Conservation (phyloP, 2,329 filamentous ascomycete species). For the Polychaeton citri region DNA sequence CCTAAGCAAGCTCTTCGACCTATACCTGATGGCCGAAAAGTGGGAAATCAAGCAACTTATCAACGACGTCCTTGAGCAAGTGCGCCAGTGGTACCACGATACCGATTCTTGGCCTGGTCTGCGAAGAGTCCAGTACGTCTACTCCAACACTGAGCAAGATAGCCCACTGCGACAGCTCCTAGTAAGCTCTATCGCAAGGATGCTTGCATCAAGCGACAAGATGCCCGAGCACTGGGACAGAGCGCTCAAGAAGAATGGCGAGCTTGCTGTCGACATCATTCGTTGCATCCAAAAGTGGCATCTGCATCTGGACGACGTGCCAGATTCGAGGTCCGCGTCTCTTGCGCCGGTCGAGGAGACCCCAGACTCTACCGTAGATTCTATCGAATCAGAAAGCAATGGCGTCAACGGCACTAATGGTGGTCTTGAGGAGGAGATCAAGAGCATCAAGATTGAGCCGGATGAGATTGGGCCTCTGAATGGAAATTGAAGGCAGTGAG, state of each 20-base stretch:
- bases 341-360: constrained; percentile 25
- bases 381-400: neutral
- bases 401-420: neutral
- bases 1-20: constrained; percentile 36
- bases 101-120: constrained; percentile 40
- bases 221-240: constrained; percentile 43
- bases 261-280: constrained; percentile 43
- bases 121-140: constrained; percentile 40
- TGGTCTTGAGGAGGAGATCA: neutral
- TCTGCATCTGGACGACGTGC: constrained; percentile 34
- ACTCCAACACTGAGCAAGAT: constrained; percentile 35
- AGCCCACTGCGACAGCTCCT: constrained; percentile 37
- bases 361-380: neutral
- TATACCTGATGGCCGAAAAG: constrained; percentile 42
- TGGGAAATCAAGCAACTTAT: constrained; percentile 36
- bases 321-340: constrained; percentile 35
- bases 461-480: neutral
- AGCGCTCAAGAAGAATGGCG: constrained; percentile 40
- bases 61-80: constrained; percentile 35
- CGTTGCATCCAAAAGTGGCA: constrained; percentile 41
- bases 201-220: constrained; percentile 36
- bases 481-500: too few relatives aligned
- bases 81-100: constrained; percentile 39
- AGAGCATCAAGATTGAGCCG: neutral
- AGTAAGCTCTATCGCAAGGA: constrained; percentile 35